These are phyloP conservation scores for Leccinum sublutescens DNA, from an alignment of 768 basidiomycete genomes.

Conservation along the genomic window DNA sequence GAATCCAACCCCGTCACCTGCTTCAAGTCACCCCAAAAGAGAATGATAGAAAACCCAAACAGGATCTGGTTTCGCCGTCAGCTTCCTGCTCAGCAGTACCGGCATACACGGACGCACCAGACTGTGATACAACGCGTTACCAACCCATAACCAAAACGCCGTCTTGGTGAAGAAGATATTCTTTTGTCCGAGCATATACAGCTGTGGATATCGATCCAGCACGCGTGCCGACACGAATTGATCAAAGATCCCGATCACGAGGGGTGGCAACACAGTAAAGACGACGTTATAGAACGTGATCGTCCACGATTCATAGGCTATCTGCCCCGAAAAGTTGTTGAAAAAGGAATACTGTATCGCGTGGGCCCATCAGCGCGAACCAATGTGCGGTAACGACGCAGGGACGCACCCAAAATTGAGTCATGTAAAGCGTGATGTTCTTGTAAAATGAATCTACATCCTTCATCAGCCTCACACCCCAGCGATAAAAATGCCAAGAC, in stretches of 20 bases:
- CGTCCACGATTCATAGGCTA: constrained; percentile 98
- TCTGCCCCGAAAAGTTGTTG: constrained; percentile 99
- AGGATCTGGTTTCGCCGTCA: constrained; percentile 53
- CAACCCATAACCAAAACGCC: constrained; percentile 90
- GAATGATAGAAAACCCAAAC: constrained; percentile 82
- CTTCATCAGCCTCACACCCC: constrained; percentile 12
- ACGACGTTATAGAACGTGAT: constrained; percentile 95
- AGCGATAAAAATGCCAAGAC: constrained; percentile 28
- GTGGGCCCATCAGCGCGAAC: neutral
- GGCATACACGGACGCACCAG: constrained; percentile 49
- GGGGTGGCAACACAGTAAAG: constrained; percentile 92
- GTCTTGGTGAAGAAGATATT: constrained; percentile 92
- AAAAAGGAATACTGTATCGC: constrained; percentile 87
- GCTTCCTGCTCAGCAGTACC: neutral
- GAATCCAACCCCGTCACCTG: constrained; percentile 76
- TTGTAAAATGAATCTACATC: constrained; percentile 94
- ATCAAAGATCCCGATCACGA: constrained; percentile 97
- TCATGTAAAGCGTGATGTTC: constrained; percentile 98
- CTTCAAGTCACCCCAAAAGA: constrained; percentile 93
- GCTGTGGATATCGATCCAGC: constrained; percentile 93
- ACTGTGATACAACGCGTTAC: constrained; percentile 88
- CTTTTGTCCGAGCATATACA: constrained; percentile 91
- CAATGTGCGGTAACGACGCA: no score
- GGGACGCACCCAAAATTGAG: constrained; percentile 87
- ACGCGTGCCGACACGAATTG: constrained; percentile 98